Conservation (phyloP, 192 early-diverging fungal species). For the Coemansia sp. region DNA sequence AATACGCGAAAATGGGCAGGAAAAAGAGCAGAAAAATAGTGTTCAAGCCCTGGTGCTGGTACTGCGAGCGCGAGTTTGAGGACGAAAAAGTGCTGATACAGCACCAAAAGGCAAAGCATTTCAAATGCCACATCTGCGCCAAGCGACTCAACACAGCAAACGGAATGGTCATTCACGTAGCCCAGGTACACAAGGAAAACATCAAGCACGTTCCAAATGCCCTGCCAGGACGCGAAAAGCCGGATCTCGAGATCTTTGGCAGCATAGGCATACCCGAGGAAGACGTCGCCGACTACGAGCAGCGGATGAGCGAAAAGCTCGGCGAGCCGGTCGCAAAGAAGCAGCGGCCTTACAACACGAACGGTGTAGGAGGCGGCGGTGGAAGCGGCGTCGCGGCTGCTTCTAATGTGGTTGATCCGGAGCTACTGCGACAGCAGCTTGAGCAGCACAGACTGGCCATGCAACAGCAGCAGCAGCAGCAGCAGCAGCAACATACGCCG, state of each 20-base stretch:
- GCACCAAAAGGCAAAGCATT: conserved; percentile 93
- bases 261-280: conserved; percentile 87
- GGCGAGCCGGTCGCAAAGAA: conserved; percentile 51
- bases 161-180: conserved; percentile 85
- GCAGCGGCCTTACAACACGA: conserved; percentile 36
- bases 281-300: conserved; percentile 70
- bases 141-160: conserved; percentile 85
- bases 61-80: conserved; percentile 94
- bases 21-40: conserved; percentile 70
- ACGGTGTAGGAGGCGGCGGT: conserved; percentile 50
- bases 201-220: conserved; percentile 78
- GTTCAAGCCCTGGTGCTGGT: conserved; percentile 82
- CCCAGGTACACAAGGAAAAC: conserved; percentile 91
- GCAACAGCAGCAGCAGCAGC: conserved; percentile 47
- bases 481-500: conserved; percentile 12
- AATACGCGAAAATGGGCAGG: conserved; percentile 20
- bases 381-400: conserved; percentile 32
- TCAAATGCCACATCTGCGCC: conserved; percentile 82
- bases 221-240: conserved; percentile 72
- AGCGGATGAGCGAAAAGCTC: conserved; percentile 45
- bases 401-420: conserved; percentile 30
- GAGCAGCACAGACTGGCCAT: conserved; percentile 54
- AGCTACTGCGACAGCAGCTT: conserved; percentile 46
- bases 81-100: conserved; percentile 90
- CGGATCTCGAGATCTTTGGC: conserved; percentile 93